Evolutionary conservation across 2,329 filamentous ascomycete genomes (phyloP).

Genomic region (Purpureocillium takamizusanense): DNA sequence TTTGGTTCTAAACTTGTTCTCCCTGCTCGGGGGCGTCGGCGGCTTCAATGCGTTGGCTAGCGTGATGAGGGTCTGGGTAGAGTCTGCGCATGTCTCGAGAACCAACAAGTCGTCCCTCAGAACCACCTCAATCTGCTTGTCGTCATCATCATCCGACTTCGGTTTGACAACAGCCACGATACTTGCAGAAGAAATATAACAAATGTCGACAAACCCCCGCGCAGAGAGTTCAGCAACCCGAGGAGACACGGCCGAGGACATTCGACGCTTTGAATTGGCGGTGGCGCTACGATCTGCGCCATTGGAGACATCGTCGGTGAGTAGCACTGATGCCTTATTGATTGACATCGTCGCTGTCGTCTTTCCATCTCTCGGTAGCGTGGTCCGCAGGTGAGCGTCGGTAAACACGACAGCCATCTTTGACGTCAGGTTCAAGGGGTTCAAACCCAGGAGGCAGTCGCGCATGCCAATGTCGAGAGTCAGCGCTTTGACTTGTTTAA

Average conservation of each 20-base stretch:
- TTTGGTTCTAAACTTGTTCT: constrained; percentile 78
- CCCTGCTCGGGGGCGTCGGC: constrained; percentile 72
- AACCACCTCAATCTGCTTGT: constrained; percentile 66
- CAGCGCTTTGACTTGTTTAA: constrained; percentile 43
- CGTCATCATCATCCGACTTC: constrained; percentile 36
- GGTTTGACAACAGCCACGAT: constrained; percentile 52
- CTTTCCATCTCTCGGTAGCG: constrained; percentile 55
- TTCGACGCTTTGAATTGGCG: constrained; percentile 13
- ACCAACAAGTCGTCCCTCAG: constrained; percentile 80
- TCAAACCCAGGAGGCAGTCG: constrained; percentile 77
- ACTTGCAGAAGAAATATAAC: constrained; percentile 76
- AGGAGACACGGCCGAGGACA: constrained; percentile 28
- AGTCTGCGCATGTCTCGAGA: constrained; percentile 92
- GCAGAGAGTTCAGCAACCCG: constrained; percentile 50
- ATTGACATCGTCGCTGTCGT: constrained; percentile 59
- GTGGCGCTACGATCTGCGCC: constrained; percentile 7
- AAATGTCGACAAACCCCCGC: constrained; percentile 76
- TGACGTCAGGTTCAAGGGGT: constrained; percentile 65
- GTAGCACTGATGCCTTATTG: constrained; percentile 71
- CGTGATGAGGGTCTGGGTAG: constrained; percentile 81
- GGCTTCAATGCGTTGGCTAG: constrained; percentile 74
- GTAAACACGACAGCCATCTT: constrained; percentile 74
- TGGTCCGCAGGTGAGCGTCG: constrained; percentile 63
- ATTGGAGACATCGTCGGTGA: constrained; percentile 65
- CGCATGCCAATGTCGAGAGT: constrained; percentile 66